phyloP scores from a whole-genome alignment of 179 eudicot species.

The Camellia oleifera region DNA sequence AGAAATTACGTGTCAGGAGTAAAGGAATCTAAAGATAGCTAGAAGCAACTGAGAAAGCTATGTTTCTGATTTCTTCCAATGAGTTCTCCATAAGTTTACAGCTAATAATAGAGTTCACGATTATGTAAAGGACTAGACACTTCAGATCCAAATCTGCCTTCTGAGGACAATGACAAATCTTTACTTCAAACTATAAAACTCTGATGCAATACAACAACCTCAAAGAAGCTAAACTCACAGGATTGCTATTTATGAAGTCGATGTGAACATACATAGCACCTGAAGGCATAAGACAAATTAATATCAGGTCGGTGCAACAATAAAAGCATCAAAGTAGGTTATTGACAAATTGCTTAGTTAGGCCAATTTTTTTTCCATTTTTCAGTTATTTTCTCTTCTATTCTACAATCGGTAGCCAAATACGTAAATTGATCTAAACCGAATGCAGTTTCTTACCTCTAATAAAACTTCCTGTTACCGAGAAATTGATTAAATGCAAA shows the following conservation, averaged over 20 bases:
- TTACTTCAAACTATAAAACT: not conserved
- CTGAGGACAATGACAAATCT: not conserved
- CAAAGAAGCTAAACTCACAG: constrained; percentile 13
- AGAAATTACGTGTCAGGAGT: not conserved
- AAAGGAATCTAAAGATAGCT: constrained; percentile 7
- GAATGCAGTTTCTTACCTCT: not conserved
- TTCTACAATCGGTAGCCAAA: not conserved
- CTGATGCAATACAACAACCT: not conserved
- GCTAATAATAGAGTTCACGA: not conserved
- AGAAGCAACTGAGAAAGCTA: not conserved
- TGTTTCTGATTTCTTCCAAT: not conserved
- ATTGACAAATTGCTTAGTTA: not conserved
- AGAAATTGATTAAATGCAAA: not conserved
- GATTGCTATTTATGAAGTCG: not conserved
- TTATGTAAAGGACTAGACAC: not conserved
- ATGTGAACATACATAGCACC: constrained; percentile 1
- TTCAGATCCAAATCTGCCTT: constrained; percentile 11
- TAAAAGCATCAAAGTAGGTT: not conserved
- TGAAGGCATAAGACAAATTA: constrained; percentile 13
- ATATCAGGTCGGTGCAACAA: constrained; percentile 6
- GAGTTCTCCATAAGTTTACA: constrained; percentile 19
- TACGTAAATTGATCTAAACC: not conserved
- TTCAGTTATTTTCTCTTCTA: not conserved
- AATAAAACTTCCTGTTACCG: not conserved
- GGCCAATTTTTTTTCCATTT: not conserved